These are phyloP conservation scores for Phoma sp. DNA, from an alignment of 2,329 filamentous ascomycete species.

Conservation along the genomic window DNA sequence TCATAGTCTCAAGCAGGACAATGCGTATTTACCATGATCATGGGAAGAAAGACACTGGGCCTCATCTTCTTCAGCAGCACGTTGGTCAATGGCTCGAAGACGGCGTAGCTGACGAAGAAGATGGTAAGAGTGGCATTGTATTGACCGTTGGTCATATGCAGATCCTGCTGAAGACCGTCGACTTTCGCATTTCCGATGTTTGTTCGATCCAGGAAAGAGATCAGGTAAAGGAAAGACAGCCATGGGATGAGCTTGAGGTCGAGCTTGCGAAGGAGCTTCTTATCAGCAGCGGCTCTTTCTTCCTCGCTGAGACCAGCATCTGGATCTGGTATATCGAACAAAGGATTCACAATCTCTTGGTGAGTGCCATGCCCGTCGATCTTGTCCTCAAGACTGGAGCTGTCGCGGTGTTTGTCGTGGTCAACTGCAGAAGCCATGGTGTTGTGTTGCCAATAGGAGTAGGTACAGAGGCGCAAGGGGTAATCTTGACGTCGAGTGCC, in stretches of 20 bases:
- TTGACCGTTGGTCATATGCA: constrained; percentile 66
- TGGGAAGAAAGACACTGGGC: constrained; percentile 79
- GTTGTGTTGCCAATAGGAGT: background rate
- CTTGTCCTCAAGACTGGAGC: constrained; percentile 30
- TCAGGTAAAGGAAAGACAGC: constrained; percentile 74
- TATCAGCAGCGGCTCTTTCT: constrained; percentile 66
- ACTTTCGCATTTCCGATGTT: constrained; percentile 78
- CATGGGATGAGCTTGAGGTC: constrained; percentile 68
- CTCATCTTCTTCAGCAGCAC: constrained; percentile 76
- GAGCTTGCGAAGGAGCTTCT: constrained; percentile 66
- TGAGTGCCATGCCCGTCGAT: constrained; percentile 20
- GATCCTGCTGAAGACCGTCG: constrained; percentile 62
- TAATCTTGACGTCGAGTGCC: too few species aligned
- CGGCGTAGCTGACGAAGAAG: constrained; percentile 84
- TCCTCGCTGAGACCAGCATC: constrained; percentile 69
- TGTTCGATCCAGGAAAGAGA: constrained; percentile 71
- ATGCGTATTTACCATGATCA: constrained; percentile 69
- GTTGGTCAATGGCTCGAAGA: constrained; percentile 81
- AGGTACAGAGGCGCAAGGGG: background rate
- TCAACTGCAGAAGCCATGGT: constrained; percentile 33
- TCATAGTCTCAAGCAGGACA: background rate
- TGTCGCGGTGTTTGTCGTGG: constrained; percentile 22
- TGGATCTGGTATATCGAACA: constrained; percentile 55
- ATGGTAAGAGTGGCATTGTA: constrained; percentile 81
- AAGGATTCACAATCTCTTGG: constrained; percentile 16